Evolutionary conservation across 495 filamentous ascomycete genomes (phyloP).

Genomic region (Xylaria venustula): DNA sequence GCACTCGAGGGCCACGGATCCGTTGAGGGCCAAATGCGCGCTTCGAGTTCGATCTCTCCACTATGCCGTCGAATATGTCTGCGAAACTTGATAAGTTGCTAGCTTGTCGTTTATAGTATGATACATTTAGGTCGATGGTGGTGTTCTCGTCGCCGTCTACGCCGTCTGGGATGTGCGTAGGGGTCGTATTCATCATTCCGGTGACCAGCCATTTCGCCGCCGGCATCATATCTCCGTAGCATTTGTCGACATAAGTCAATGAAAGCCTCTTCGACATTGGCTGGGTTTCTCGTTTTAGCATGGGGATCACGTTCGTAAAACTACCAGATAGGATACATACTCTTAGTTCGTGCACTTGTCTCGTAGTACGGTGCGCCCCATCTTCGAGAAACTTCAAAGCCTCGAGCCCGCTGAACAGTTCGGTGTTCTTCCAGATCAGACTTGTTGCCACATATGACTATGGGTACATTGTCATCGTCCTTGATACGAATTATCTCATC

Average conservation of each 20-base stretch:
- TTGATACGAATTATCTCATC: slow-evolving; percentile 98
- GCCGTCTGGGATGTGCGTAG: slow-evolving; percentile 31
- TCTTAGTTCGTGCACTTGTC: slow-evolving; percentile 74
- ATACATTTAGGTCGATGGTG: slow-evolving; percentile 29
- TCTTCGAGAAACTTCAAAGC: slow-evolving; percentile 80
- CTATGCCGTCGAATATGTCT: background rate
- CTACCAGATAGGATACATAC: slow-evolving; percentile 33
- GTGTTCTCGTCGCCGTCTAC: slow-evolving; percentile 21
- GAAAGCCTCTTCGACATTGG: slow-evolving; percentile 96
- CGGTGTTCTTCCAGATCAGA: slow-evolving; percentile 92
- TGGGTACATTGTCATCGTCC: slow-evolving; percentile 84
- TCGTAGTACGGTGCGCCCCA: slow-evolving; percentile 98
- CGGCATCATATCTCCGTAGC: slow-evolving; percentile 65
- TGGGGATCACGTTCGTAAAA: background rate
- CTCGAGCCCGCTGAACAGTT: slow-evolving; percentile 74
- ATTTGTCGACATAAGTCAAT: slow-evolving; percentile 91
- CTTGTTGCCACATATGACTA: slow-evolving; percentile 98
- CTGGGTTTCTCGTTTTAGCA: slow-evolving; percentile 33
- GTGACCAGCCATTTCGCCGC: slow-evolving; percentile 38
- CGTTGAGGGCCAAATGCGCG: background rate
- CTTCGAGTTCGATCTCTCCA: background rate
- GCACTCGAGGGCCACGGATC: background rate
- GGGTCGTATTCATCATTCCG: slow-evolving; percentile 37
- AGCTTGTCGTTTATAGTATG: slow-evolving; percentile 22
- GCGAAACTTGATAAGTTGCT: background rate